These are phyloP conservation scores for Iris pallida DNA, from an alignment of 116 monocot genomes.

Conservation along the genomic window DNA sequence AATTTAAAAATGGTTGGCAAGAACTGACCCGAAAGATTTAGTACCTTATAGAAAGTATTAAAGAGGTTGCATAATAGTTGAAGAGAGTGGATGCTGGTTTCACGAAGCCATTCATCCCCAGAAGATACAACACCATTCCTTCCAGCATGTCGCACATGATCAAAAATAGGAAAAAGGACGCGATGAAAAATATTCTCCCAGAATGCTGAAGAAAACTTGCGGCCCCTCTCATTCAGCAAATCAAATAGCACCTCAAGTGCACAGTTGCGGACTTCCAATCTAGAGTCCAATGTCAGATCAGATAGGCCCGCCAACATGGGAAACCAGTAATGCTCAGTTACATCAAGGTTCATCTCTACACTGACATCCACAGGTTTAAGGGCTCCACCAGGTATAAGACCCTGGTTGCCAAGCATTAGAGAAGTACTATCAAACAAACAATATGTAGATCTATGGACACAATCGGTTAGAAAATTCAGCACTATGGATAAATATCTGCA, in stretches of 20 bases:
- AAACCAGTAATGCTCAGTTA: conserved; percentile 99
- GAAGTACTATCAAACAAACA: neutral
- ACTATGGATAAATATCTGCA: no score
- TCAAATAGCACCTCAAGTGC: conserved; percentile 98
- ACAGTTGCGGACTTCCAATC: conserved; percentile 85
- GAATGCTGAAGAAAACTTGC: conserved; percentile 84
- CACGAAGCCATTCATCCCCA: conserved; percentile 90
- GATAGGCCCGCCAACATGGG: conserved; percentile 96
- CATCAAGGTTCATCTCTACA: conserved; percentile 55
- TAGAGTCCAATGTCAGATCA: conserved; percentile 81
- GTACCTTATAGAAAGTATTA: conserved; percentile 94
- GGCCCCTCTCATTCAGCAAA: conserved; percentile 94
- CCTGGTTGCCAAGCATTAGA: conserved; percentile 33
- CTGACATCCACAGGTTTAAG: conserved; percentile 69
- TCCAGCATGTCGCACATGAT: conserved; percentile 90
- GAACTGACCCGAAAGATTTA: neutral
- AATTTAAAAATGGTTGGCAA: no score
- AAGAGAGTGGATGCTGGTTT: conserved; percentile 94
- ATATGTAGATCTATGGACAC: neutral
- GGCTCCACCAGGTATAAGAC: conserved; percentile 86
- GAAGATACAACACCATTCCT: conserved; percentile 64
- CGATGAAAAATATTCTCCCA: conserved; percentile 96
- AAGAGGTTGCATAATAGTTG: conserved; percentile 96
- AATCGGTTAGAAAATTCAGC: no score
- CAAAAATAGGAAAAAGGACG: conserved; percentile 98